Evolutionary conservation across 192 early-diverging fungal genomes (phyloP).

Genomic region (Hyaloraphidium curvatum): DNA sequence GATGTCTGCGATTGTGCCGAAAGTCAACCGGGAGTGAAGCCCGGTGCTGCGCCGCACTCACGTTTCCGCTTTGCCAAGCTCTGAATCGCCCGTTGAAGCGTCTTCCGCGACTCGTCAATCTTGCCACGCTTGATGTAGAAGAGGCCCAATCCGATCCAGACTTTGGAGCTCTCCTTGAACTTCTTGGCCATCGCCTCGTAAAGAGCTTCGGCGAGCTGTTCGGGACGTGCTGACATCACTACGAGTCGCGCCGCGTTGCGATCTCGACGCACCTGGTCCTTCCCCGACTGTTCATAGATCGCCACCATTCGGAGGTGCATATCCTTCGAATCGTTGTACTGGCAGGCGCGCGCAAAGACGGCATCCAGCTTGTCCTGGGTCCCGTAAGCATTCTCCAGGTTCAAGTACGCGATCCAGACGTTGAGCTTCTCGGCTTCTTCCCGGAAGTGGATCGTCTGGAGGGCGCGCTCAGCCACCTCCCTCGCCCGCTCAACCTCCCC

Average conservation of each 20-base stretch:
- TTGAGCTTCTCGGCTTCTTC: constrained; percentile 95
- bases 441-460: constrained; percentile 74
- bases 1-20: constrained; percentile 28
- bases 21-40: neutral
- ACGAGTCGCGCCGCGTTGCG: neutral
- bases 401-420: constrained; percentile 90
- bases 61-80: constrained; percentile 83
- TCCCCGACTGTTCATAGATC: constrained; percentile 75
- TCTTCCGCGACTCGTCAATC: constrained; percentile 52
- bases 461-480: constrained; percentile 77
- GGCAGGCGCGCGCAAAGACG: constrained; percentile 70
- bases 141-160: constrained; percentile 72
- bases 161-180: constrained; percentile 75
- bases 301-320: constrained; percentile 69
- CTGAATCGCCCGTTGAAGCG: constrained; percentile 61
- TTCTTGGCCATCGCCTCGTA: constrained; percentile 59
- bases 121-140: constrained; percentile 59
- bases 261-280: constrained; percentile 30
- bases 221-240: neutral
- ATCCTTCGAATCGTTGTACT: constrained; percentile 75
- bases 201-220: constrained; percentile 36
- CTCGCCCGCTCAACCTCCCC: constrained; percentile 87
- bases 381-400: constrained; percentile 91
- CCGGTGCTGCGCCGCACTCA: constrained; percentile 14
- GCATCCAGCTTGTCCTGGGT: constrained; percentile 52